A percentile compares a stretch with the other conserved stretches of the same genome.
phyloP scores from a whole-genome alignment of 495 filamentous ascomycete genomes.

The Neurospora sp. region DNA sequence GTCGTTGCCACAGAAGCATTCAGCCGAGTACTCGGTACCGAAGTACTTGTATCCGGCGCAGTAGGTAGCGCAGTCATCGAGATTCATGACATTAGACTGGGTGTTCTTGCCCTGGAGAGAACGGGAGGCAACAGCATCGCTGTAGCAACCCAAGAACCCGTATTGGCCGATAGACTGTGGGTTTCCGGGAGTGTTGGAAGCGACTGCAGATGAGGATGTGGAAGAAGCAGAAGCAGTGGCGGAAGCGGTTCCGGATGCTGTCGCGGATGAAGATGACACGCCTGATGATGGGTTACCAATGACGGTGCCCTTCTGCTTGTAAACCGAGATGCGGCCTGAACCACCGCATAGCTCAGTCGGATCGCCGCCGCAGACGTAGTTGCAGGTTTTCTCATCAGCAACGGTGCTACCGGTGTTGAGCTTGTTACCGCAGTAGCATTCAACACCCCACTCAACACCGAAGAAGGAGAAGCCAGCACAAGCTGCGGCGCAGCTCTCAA shows the following conservation, averaged over 20 bases:
- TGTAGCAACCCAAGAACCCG: conserved; percentile 26
- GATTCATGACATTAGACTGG: conserved; percentile 17
- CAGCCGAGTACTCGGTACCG: conserved; percentile 23
- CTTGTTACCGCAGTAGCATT: conserved; percentile 14
- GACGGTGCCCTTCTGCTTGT: conserved; percentile 6
- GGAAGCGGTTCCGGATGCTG: neutral
- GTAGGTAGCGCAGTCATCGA: conserved; percentile 23
- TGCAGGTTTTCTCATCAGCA: conserved; percentile 1
- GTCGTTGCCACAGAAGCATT: conserved; percentile 30
- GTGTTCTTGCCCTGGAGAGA: conserved; percentile 10
- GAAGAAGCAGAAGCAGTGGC: conserved; percentile 23
- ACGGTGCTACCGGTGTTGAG: neutral
- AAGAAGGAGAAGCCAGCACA: conserved; percentile 12
- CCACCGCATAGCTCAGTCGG: conserved; percentile 5
- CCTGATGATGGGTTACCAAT: neutral
- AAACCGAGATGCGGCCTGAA: conserved; percentile 4
- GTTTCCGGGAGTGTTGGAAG: conserved; percentile 13
- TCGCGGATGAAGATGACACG: neutral
- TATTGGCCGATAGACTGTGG: conserved; percentile 20
- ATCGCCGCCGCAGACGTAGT: conserved; percentile 8
- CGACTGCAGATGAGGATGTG: conserved; percentile 9
- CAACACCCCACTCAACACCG: conserved; percentile 8
- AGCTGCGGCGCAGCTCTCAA: conserved; percentile 22
- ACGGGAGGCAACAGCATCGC: conserved; percentile 17
- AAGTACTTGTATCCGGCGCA: conserved; percentile 24